Evolutionary conservation across 192 early-diverging fungal species (phyloP).

Genomic region (Paraglomus occultum): DNA sequence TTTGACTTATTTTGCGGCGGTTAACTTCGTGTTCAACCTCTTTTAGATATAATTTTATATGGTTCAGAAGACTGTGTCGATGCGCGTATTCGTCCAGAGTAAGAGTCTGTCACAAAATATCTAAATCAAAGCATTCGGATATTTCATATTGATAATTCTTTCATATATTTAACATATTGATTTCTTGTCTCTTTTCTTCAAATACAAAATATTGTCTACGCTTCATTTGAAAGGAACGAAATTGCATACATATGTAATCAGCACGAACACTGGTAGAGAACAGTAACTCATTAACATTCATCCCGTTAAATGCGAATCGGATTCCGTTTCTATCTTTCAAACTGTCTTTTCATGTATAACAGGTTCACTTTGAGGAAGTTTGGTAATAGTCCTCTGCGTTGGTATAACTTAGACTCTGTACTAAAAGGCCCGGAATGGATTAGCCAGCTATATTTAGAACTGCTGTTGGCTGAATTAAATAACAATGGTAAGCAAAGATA

Average conservation of each 20-base stretch:
- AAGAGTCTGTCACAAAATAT: conserved; percentile 21
- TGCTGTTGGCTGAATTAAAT: conserved; percentile 49
- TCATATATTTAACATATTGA: too few species aligned
- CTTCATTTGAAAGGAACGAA: conserved; percentile 37
- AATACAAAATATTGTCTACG: too few species aligned
- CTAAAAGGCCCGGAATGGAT: conserved; percentile 52
- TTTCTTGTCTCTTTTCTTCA: too few species aligned
- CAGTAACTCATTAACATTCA: conserved; percentile 24
- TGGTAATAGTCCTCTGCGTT: conserved; percentile 58
- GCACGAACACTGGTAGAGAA: conserved; percentile 53
- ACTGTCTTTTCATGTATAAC: conserved; percentile 9
- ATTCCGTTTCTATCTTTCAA: background rate
- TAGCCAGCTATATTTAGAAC: conserved; percentile 65
- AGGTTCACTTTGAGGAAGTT: conserved; percentile 71
- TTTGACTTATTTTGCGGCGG: too few species aligned
- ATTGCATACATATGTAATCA: conserved; percentile 74
- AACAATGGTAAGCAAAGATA: conserved; percentile 31
- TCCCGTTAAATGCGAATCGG: conserved; percentile 28
- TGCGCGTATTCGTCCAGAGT: conserved; percentile 56
- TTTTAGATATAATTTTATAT: conserved; percentile 55
- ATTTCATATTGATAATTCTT: background rate
- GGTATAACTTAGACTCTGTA: conserved; percentile 75
- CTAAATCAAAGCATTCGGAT: background rate
- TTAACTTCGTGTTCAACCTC: too few species aligned
- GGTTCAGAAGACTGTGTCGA: conserved; percentile 42